Evolutionary conservation across 2,329 filamentous ascomycete genomes (phyloP), one percentile per base, ranked within the genome.

Genomic region (Cladophialophora carrionii): DNA sequence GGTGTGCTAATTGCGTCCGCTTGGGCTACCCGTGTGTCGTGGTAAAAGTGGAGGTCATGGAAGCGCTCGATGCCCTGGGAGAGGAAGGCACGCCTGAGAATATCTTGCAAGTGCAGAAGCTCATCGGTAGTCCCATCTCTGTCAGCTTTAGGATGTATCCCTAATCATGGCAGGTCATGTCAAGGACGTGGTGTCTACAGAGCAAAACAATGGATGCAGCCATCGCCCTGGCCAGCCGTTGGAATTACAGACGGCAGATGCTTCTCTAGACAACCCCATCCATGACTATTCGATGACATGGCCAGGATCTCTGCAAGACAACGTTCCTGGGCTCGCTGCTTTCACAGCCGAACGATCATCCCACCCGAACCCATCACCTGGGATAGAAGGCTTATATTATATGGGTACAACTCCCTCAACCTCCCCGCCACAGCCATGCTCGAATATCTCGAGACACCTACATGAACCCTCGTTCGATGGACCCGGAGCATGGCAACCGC

Each of bases 11-110:
- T n/a, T 62, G 52, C 41, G 52, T 62, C 17, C 59, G 59, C 17
- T 41, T 55, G 34, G 59, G 59, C 51, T 56, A 49, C 52, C 59
- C 34, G n/a, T 62, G 59, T 41, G 52, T 62, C 7, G 59, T 56
- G 6, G 52, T 62, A 7, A 62, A 62, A 49, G 59, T 62, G 29
- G 59, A 62, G 43, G 59, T 62, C 59, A 62, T 62, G 59, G 59
- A 62, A 37, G 59, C 59, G n/a, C 59, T 62, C 9, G 59, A 55
- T 48, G 29, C 51, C 9, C 31, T 62, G 34, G 51, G 59, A 6
- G 59, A 55, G 43, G 49, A 62, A 24, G 59, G 53, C 8, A 62
- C 59, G 17, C 59, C 52, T 0, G 51, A 62, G n/a, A 62, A 62
- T 26, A 62, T 62, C 48, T 10, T 62, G 20, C 59, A 46, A 9